Base-by-base conservation (phyloP, 2,329 filamentous ascomycete species). In the Pseudocercospora ulei region DNA sequence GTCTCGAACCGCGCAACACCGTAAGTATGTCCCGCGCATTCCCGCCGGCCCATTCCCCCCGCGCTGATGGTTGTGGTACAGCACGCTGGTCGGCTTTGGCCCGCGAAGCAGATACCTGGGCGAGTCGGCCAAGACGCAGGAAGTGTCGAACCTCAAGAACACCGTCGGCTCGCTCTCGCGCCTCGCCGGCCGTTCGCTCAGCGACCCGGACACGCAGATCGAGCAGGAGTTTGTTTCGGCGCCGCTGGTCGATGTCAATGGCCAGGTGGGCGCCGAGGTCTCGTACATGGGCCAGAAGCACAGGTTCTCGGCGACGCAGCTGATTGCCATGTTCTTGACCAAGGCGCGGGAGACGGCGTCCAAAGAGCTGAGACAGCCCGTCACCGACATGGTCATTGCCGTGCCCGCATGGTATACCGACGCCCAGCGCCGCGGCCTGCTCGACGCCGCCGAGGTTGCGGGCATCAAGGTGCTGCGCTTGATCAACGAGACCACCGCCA, bases 141-240 rank as follows among this genome's bases (percentile, higher is more conserved):
- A 98, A 69, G 92, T 94, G 62, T 94, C 88, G 60, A 98, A 98
- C 73, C 78, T 96, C 60, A 98, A 96, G 73, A 98, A 98, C 75
- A 98, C 90, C 54, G 83, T 98, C 68, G 73, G 77, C 64, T 87
- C 78, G 53, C 75, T 98, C 58, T 94, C 94, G 71, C 84, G 90
- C 59, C 79, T 98, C 55, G 81, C 82, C 59, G 90, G 90, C 60
- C 85, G 90, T 61, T 72, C 75, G 48, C 74, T 88, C 67, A 80
- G 73, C 63, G 90, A 98, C 61, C 86, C 90, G 61, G 90, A 98
- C 73, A 73, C 94, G 49, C 75, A 86, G 67, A 74, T 90, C 60
- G 90, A 98, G 74, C 82, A 93, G 68, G 74, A 93, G 60, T 95
- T 77, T 66, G 78, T 92, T 61, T 86, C 86, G 23, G 83, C 86